phyloP scores from a whole-genome alignment of 2,329 filamentous ascomycete species.

The Ramularia endophylla region DNA sequence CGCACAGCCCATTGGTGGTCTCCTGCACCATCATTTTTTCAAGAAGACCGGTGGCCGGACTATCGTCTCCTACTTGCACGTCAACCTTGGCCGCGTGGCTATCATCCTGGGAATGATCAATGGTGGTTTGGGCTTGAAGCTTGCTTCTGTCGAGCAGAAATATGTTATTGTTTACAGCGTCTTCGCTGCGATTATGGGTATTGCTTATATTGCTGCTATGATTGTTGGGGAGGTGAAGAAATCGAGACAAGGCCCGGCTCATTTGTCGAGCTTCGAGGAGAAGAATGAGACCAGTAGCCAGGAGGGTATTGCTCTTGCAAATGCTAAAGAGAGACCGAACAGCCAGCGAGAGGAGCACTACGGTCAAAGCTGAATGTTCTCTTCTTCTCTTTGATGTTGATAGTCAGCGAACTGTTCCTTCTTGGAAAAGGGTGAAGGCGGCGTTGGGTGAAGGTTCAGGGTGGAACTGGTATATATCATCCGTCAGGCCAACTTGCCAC shows the following conservation, averaged over 20 bases:
- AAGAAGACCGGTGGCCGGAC: conserved; percentile 42
- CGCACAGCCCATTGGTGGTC: conserved; percentile 50
- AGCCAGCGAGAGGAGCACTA: too few species aligned
- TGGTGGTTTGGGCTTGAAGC: conserved; percentile 48
- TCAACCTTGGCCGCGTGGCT: conserved; percentile 30
- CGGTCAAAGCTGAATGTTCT: too few species aligned
- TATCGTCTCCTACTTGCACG: conserved; percentile 38
- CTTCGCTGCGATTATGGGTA: conserved; percentile 43
- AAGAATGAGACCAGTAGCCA: too few species aligned
- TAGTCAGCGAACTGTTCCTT: too few species aligned
- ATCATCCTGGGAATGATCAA: conserved; percentile 52
- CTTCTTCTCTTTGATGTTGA: too few species aligned
- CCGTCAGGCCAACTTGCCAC: too few species aligned
- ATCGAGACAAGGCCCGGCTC: not conserved
- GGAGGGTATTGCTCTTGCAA: too few species aligned
- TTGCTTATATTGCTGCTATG: conserved; percentile 34
- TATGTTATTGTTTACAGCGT: conserved; percentile 43
- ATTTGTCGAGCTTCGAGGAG: too few species aligned
- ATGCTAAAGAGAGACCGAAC: too few species aligned
- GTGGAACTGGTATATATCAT: too few species aligned
- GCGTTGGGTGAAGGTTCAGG: too few species aligned
- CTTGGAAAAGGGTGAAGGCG: too few species aligned
- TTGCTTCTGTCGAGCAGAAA: conserved; percentile 35
- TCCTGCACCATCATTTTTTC: conserved; percentile 48
- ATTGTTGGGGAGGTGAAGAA: conserved; percentile 26